Evolutionary conservation across 2,329 filamentous ascomycete species (phyloP).

Genomic region (Mariannaea elegans): DNA sequence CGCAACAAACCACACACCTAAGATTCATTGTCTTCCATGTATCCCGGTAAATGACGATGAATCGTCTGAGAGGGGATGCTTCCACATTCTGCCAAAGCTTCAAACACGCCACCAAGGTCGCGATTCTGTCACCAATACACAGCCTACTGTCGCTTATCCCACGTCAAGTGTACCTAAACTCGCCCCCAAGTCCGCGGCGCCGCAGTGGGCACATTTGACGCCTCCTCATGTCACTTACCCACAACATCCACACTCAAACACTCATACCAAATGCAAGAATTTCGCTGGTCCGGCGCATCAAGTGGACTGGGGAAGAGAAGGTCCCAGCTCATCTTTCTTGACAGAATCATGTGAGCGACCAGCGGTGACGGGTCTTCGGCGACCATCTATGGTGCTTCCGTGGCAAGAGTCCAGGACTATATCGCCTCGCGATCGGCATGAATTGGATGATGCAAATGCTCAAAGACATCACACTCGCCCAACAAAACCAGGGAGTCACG

Average conservation of each 20-base stretch:
- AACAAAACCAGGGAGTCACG: neutral
- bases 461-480: neutral
- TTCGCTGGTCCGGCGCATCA: neutral
- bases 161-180: constrained; percentile 22
- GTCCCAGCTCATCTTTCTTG: neutral
- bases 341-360: neutral
- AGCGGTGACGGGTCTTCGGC: constrained; percentile 18
- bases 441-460: neutral
- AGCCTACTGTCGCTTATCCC: constrained; percentile 11
- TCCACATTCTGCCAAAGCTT: constrained; percentile 31
- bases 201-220: constrained; percentile 23
- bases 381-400: constrained; percentile 15
- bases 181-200: constrained; percentile 18
- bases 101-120: constrained; percentile 6
- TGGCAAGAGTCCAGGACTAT: neutral
- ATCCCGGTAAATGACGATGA: constrained; percentile 35
- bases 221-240: constrained; percentile 6
- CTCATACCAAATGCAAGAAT: neutral
- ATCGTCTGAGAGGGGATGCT: constrained; percentile 31
- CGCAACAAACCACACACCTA: constrained; percentile 10
- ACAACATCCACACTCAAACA: neutral
- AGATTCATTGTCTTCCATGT: constrained; percentile 42
- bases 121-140: neutral
- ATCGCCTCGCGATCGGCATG: neutral
- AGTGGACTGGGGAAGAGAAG: neutral